These are phyloP conservation scores for Leishmania aethiopica DNA, from an alignment of 208 protist genomes.

Conservation along the genomic window DNA sequence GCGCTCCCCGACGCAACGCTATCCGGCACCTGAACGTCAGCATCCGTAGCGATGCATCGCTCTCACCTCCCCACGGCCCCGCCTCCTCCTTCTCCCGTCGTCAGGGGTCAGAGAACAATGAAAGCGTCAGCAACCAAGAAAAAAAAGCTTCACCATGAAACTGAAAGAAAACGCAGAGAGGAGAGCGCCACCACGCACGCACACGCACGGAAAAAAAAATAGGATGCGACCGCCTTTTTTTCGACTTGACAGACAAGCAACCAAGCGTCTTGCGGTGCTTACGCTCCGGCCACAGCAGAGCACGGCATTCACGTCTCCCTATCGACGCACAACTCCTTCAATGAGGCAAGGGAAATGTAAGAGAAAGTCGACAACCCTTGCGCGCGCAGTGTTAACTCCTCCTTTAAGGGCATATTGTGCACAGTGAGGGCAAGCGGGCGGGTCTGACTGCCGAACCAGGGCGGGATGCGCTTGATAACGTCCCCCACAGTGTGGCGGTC, in stretches of 20 bases:
- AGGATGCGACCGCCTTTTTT: no score
- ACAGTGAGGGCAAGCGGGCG: conserved; percentile 32
- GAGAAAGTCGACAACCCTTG: conserved; percentile 27
- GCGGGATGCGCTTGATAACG: conserved; percentile 32
- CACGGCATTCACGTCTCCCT: background rate
- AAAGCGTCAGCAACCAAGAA: no score
- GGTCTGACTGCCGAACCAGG: conserved; percentile 40
- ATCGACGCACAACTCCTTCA: conserved; percentile 19
- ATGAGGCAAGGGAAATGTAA: conserved; percentile 22
- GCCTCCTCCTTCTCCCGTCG: no score
- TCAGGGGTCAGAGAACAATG: no score
- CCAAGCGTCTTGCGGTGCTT: no score
- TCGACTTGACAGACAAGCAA: no score
- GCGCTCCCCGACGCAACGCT: background rate
- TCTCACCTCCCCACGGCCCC: no score
- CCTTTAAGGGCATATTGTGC: conserved; percentile 29
- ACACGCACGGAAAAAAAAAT: background rate
- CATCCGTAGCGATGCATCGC: background rate
- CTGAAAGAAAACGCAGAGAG: no score
- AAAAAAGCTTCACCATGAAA: no score
- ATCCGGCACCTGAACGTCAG: background rate
- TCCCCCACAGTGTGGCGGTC: conserved; percentile 32
- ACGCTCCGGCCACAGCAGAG: no score
- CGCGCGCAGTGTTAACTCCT: conserved; percentile 22
- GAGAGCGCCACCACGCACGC: no score